Evolutionary conservation across 1,139 yeast genomes (phyloP).

Genomic region (Zygoascus meyerae): DNA sequence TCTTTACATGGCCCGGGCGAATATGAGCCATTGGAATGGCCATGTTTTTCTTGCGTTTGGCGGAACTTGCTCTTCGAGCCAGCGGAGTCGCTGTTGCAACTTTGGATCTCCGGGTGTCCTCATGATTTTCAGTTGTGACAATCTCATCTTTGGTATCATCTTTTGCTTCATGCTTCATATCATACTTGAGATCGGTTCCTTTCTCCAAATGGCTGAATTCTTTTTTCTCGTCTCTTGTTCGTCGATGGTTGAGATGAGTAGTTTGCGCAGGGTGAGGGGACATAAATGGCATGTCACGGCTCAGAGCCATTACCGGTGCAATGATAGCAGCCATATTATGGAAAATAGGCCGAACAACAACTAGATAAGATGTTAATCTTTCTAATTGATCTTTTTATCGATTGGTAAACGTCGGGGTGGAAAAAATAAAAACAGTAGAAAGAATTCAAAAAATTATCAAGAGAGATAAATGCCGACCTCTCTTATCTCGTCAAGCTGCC

Average conservation of each 20-base stretch:
- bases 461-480: no score
- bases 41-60: slow-evolving; percentile 2
- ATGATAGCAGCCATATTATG: slow-evolving; percentile 8
- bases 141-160: neutral
- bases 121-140: no score
- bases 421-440: no score
- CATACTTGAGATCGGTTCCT: neutral
- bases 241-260: slow-evolving; percentile 2
- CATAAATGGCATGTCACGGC: neutral
- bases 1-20: slow-evolving; percentile 5
- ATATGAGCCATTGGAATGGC: slow-evolving; percentile 9
- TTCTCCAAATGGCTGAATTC: neutral
- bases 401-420: no score
- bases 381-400: no score
- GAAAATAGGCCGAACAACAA: no score
- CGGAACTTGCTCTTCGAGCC: neutral
- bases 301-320: slow-evolving; percentile 1
- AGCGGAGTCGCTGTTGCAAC: neutral
- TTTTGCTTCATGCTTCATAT: no score
- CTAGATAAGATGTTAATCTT: no score
- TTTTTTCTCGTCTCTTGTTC: neutral
- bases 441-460: no score
- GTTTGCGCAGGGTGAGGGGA: slow-evolving; percentile 1
- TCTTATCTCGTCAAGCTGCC: no score
- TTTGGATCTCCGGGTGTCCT: neutral